These are phyloP conservation scores for Nasturtium officinale DNA, from an alignment of 345 rosid species.

Conservation along the genomic window DNA sequence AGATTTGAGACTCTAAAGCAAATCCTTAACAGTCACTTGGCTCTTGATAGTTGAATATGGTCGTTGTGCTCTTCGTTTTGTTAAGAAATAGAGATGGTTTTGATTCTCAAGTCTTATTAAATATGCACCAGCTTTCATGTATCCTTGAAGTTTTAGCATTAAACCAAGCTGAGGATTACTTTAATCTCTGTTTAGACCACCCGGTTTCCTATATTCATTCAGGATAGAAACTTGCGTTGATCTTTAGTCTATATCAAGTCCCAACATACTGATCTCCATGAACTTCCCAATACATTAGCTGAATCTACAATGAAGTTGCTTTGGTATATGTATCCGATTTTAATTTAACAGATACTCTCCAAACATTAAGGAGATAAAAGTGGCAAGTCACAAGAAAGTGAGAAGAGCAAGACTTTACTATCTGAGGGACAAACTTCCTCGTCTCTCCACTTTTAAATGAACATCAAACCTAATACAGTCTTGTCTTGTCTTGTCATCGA, in stretches of 20 bases:
- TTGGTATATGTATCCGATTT: conserved; percentile 13
- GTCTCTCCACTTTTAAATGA: conserved; percentile 87
- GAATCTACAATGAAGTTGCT: not conserved
- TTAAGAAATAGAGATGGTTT: not conserved
- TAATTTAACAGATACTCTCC: conserved; percentile 66
- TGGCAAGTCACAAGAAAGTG: conserved; percentile 68
- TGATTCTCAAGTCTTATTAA: not conserved
- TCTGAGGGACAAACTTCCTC: conserved; percentile 84
- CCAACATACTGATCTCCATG: not conserved
- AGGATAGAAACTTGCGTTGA: not conserved
- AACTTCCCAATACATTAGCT: not conserved
- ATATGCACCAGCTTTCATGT: not conserved
- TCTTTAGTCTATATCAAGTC: too few relatives aligned
- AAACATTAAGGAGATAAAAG: conserved; percentile 71
- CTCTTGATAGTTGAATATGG: not conserved
- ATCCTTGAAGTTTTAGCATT: not conserved
- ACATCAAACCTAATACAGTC: conserved; percentile 20
- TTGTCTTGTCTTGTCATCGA: conserved; percentile 17
- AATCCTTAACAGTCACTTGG: not conserved
- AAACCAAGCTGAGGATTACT: not conserved
- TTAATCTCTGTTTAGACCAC: conserved; percentile 1
- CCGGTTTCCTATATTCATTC: not conserved
- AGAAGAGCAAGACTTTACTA: conserved; percentile 88
- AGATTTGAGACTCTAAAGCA: not conserved
- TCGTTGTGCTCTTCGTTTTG: not conserved